Evolutionary conservation across 225 moss, liverwort and hornwort genomes (phyloP), one percentile per base, ranked within the genome.

Genomic region (Polytrichum formosum): DNA sequence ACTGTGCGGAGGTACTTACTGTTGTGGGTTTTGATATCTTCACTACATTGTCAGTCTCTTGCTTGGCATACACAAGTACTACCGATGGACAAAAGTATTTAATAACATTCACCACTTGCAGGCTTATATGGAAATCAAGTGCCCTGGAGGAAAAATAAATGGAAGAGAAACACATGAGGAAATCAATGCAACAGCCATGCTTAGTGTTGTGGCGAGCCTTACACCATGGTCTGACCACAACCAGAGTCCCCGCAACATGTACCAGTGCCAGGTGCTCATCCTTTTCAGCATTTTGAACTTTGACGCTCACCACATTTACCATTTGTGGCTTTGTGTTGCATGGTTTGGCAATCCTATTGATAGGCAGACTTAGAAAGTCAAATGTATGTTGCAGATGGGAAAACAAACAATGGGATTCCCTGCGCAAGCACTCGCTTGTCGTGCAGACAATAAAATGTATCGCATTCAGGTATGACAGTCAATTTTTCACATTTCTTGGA

Each of bases 201-300:
- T 97, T 6, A 97, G 97, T 74, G 93, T 97, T 64, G 97, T 97
- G 63, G 97, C 97, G 67, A 94, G 91, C 75, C 89, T 97, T 5
- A 97, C 97, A 55, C 97, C 97, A 17, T 97, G 97, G 97, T 97
- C 97, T 73, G 97, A 97, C 76, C 97, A 97, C 75, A 97, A 97
- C 84, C 97, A 97, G 76, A 97, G 97, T 74, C 97, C 97, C 59
- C 89, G 97, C 71, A 97, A 97, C 72, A 97, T 97, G 97, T 97
- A 97, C 76, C 97, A 97, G 74, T 97, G 97, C 79, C 97, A 97
- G 94, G 97, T 91, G 55, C 53, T 55, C n/a, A 28, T 56, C 59
- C 2, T 27, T 67, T 54, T 18, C 10, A 23, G n/a, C 46, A 13
- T 46, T 16, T 46, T 46, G 13, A 46, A 46, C 46, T 37, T 35